phyloP scores from a whole-genome alignment of 2,329 filamentous ascomycete species.

The Fusarium siculi region DNA sequence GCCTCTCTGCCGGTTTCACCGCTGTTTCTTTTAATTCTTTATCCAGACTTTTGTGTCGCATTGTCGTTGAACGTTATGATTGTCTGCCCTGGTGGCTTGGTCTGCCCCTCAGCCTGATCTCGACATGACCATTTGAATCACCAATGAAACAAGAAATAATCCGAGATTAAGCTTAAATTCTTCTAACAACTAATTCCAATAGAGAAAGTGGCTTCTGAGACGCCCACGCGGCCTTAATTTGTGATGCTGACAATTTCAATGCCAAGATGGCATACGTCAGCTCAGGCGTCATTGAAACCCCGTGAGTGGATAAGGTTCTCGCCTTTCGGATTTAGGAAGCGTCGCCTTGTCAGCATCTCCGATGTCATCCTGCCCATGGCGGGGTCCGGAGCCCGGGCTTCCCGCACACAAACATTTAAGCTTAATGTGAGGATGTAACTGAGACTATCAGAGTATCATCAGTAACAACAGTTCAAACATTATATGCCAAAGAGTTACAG shows the following conservation, averaged over 20 bases:
- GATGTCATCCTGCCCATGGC: neutral
- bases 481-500: neutral
- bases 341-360: constrained; percentile 9
- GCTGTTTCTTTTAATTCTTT: neutral
- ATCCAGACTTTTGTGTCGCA: neutral
- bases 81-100: neutral
- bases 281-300: constrained; percentile 19
- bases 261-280: constrained; percentile 30
- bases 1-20: neutral
- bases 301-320: constrained; percentile 2
- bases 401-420: constrained; percentile 14
- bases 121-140: neutral
- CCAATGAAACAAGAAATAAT: neutral
- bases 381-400: constrained; percentile 7
- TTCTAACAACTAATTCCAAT: neutral
- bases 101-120: no score
- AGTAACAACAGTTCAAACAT: no score
- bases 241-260: constrained; percentile 15
- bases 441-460: neutral
- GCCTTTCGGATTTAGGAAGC: constrained; percentile 20
- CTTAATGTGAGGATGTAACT: neutral
- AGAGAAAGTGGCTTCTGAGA: neutral
- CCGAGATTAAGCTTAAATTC: neutral
- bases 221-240: neutral
- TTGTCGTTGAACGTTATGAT: neutral